These are phyloP conservation scores for Lactarius pseudohatsudake DNA, from an alignment of 768 basidiomycete genomes.

Conservation along the genomic window DNA sequence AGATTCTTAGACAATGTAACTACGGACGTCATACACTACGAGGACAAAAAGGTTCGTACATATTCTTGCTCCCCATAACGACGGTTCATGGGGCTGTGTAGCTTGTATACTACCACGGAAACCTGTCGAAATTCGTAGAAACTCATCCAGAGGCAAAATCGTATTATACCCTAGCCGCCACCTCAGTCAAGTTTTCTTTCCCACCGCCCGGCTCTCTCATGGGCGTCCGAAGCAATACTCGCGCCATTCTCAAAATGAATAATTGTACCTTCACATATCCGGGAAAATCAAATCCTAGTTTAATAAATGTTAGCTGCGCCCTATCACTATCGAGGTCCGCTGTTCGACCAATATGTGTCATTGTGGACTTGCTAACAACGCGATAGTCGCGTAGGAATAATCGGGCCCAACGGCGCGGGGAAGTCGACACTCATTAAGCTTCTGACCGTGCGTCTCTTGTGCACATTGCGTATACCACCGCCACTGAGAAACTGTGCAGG, in stretches of 20 bases:
- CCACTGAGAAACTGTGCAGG: slow-evolving; percentile 44
- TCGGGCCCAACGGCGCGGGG: slow-evolving; percentile 93
- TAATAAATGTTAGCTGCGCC: slow-evolving; percentile 87
- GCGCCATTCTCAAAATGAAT: slow-evolving; percentile 90
- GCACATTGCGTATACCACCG: slow-evolving; percentile 11
- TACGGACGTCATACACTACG: slow-evolving; percentile 97
- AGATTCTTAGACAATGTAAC: slow-evolving; percentile 95
- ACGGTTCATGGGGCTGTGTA: slow-evolving; percentile 34
- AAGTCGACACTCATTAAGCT: slow-evolving; percentile 96
- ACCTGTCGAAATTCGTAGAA: slow-evolving; percentile 86
- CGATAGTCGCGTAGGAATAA: slow-evolving; percentile 80
- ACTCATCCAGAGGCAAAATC: slow-evolving; percentile 91
- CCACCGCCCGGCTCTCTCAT: slow-evolving; percentile 94
- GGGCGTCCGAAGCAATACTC: slow-evolving; percentile 95
- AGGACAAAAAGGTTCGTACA: slow-evolving; percentile 74
- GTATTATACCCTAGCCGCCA: slow-evolving; percentile 94
- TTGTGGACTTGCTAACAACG: slow-evolving; percentile 33
- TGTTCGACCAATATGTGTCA: slow-evolving; percentile 5
- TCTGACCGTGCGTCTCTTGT: slow-evolving; percentile 58
- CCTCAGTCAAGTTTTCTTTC: slow-evolving; percentile 92
- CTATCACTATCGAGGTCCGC: slow-evolving; percentile 83
- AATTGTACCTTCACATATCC: slow-evolving; percentile 96
- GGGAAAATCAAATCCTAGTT: slow-evolving; percentile 72
- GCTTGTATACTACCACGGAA: slow-evolving; percentile 93
- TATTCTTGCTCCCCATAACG: slow-evolving; percentile 25